phyloP scores from a whole-genome alignment of 768 basidiomycete genomes.

The Pholiota molesta region DNA sequence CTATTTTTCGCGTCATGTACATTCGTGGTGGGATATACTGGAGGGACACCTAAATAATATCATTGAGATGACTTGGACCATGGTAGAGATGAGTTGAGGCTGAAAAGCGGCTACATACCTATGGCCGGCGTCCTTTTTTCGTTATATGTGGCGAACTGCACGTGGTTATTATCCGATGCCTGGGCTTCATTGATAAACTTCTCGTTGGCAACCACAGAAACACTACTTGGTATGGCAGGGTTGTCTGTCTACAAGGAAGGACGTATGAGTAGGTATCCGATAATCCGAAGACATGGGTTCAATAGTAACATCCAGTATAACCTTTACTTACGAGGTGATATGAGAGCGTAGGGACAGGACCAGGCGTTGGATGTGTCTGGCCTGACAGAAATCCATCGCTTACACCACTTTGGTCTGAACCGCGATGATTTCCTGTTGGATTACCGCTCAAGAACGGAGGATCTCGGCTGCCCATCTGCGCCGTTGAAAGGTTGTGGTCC shows the following conservation, averaged over 20 bases:
- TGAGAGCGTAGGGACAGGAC: neutral
- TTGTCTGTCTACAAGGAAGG: neutral
- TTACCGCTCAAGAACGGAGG: neutral
- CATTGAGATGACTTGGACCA: neutral
- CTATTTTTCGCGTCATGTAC: conserved; percentile 24
- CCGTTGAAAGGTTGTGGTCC: neutral
- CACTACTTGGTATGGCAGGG: neutral
- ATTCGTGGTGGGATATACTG: neutral
- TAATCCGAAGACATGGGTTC: neutral
- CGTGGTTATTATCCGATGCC: conserved; percentile 5
- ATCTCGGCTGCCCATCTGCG: neutral
- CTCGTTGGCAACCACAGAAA: neutral
- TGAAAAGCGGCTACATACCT: neutral
- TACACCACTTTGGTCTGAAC: neutral
- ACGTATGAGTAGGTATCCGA: neutral
- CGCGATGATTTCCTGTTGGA: neutral
- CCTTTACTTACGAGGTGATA: neutral
- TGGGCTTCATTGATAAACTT: neutral
- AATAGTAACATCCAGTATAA: neutral
- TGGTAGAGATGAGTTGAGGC: neutral
- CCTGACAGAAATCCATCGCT: neutral
- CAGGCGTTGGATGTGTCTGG: neutral
- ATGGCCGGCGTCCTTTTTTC: neutral
- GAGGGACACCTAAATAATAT: neutral
- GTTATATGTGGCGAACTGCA: conserved; percentile 20